Conservation (phyloP, 1,284 basidiomycete species). For the Chalciporus sp. region DNA sequence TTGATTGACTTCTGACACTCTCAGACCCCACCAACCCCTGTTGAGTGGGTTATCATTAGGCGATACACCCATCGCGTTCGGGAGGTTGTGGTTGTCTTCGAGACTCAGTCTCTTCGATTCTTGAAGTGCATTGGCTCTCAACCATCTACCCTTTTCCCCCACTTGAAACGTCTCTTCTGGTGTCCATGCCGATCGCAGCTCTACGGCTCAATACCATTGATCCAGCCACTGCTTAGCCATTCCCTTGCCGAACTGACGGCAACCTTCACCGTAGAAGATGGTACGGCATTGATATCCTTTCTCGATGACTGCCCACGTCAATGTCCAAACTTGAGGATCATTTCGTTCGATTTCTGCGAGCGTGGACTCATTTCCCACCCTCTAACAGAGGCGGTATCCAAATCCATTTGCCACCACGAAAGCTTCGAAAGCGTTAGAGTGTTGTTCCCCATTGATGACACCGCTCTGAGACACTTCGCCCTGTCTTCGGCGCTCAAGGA, state of each 20-base stretch:
- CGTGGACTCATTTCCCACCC: not conserved
- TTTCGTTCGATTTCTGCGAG: slow-evolving; percentile 6
- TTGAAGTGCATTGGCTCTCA: slow-evolving; percentile 13
- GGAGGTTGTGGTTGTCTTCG: slow-evolving; percentile 13
- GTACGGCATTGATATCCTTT: slow-evolving; percentile 11
- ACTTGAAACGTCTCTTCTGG: slow-evolving; percentile 13
- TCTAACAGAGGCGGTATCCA: slow-evolving; percentile 5
- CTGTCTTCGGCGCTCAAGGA: slow-evolving; percentile 13
- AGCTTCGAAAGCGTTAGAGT: not conserved
- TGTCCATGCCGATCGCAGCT: no score
- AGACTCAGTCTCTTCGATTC: slow-evolving; percentile 5
- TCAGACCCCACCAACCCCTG: slow-evolving; percentile 11
- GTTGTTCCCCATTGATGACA: slow-evolving; percentile 1
- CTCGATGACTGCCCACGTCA: slow-evolving; percentile 7
- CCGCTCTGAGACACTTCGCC: slow-evolving; percentile 10
- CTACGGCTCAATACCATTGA: slow-evolving; percentile 1
- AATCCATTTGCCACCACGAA: slow-evolving; percentile 6
- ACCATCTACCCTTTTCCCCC: slow-evolving; percentile 12
- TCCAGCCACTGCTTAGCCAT: slow-evolving; percentile 19
- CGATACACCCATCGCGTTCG: slow-evolving; percentile 16
- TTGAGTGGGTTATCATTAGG: slow-evolving; percentile 9
- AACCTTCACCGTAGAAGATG: slow-evolving; percentile 13
- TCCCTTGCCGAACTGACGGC: slow-evolving; percentile 9
- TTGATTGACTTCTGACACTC: no score
- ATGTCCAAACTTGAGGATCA: slow-evolving; percentile 8